Evolutionary conservation across 192 early-diverging fungal species (phyloP).

Genomic region (Coemansia sp.): DNA sequence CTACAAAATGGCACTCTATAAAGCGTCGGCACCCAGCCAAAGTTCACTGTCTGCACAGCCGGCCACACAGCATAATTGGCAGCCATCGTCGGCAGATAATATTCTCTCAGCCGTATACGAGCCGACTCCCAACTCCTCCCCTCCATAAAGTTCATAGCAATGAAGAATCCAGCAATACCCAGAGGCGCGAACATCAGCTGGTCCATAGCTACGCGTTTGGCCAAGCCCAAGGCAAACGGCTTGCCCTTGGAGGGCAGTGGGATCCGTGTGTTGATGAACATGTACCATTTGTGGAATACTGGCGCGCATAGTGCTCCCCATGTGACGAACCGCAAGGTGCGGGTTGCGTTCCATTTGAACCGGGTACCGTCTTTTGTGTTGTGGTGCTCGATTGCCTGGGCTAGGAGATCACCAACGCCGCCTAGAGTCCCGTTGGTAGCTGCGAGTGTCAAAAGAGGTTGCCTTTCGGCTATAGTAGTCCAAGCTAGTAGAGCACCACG

Average conservation of each 20-base stretch:
- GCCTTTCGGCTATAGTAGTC: conserved; percentile 48
- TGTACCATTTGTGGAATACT: conserved; percentile 69
- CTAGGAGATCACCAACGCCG: conserved; percentile 64
- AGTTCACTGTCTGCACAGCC: conserved; percentile 71
- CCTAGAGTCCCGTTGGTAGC: conserved; percentile 68
- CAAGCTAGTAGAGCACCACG: conserved; percentile 16
- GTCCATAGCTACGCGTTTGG: conserved; percentile 63
- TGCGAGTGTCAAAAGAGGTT: conserved; percentile 67
- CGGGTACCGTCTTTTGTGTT: conserved; percentile 16
- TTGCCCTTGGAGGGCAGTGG: conserved; percentile 45
- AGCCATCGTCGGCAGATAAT: conserved; percentile 61
- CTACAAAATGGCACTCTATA: conserved; percentile 74
- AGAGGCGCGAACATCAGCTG: conserved; percentile 70
- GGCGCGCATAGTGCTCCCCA: conserved; percentile 74
- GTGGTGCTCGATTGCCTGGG: conserved; percentile 59
- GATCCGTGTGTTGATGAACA: conserved; percentile 63
- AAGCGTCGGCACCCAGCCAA: conserved; percentile 66
- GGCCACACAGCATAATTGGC: conserved; percentile 80
- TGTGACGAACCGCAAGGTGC: conserved; percentile 63
- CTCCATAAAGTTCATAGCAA: conserved; percentile 65
- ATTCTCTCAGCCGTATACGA: conserved; percentile 61
- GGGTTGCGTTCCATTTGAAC: conserved; percentile 36
- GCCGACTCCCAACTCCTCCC: conserved; percentile 54
- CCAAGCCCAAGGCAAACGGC: conserved; percentile 22
- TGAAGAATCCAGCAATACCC: conserved; percentile 67